Evolutionary conservation across 2,329 filamentous ascomycete species (phyloP), one percentile per base, ranked within the genome.

Genomic region (Talaromyces sp.): DNA sequence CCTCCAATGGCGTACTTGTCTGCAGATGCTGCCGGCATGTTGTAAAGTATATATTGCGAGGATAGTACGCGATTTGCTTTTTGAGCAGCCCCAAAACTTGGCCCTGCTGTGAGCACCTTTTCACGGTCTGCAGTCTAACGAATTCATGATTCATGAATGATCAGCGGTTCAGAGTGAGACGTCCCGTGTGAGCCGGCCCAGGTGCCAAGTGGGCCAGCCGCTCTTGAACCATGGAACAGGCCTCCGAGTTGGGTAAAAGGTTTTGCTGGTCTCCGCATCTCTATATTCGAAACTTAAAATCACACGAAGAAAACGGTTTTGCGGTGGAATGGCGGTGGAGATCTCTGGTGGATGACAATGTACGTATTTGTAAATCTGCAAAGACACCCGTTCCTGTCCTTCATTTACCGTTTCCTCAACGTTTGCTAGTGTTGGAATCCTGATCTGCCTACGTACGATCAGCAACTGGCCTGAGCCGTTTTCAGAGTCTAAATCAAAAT

Each of bases 1-100:
- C 67, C 69, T n/a, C 67, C 68, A 57, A 73, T 73, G 1, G 68
- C 62, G 31, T 75, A 75, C 43, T 58, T 70, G 11, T 71, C 65
- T 41, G 70, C 65, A 43, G 62, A n/a, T 6, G 13, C 17, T 14
- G 41, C 11, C 13, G 56, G 54, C 60, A 62, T 61, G n/a, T 55
- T 43, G 43, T 9, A 50, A 19, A 5, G 53, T 51, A 14, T 55
- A 6, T 19, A 26, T 31, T 27, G 46, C 5, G 19, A 49, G 38
- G 38, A 19, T 13, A 38, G 35, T 38, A 38, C 5, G 4, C 3
- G 9, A n/a, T 38, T 14, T 6, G 9, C 14, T 38, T 5, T 27
- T 46, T 4, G 29, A 35, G 29, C 35, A 24, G n/a, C 14, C 6
- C 52, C 19, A 24, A 17, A 24, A 21, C 10, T n/a, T 29, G 4